Conservation (phyloP, 345 rosid genomes). For the Eucalyptus urophylla region DNA sequence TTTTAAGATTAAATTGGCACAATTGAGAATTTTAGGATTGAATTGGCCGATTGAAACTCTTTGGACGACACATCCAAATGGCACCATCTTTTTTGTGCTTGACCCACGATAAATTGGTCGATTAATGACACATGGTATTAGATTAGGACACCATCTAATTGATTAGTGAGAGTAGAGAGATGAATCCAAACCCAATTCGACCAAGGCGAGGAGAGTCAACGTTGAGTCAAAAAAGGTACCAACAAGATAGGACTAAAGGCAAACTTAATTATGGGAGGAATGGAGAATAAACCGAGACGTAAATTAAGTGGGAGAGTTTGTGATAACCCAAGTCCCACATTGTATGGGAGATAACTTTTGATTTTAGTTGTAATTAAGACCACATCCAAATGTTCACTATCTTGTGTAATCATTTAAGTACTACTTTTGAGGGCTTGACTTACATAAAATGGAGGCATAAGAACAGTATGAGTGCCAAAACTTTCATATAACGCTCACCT, state of each 20-base stretch:
- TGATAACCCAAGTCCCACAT: not conserved
- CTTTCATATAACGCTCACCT: rapidly evolving
- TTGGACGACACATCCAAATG: not conserved
- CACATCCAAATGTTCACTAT: not conserved
- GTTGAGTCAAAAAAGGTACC: not conserved
- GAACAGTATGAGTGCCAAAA: too few species aligned
- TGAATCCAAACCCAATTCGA: not conserved
- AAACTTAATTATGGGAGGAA: not conserved
- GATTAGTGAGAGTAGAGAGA: not conserved
- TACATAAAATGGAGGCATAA: too few species aligned
- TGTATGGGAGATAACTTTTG: not conserved
- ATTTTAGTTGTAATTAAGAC: not conserved
- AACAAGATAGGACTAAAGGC: not conserved
- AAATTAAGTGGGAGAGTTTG: not conserved
- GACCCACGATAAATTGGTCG: not conserved
- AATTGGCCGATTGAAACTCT: not conserved
- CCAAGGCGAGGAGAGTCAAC: not conserved
- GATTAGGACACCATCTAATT: not conserved
- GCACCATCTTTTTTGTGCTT: not conserved
- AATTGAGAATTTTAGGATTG: not conserved
- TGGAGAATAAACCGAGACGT: not conserved
- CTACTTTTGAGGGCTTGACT: not conserved
- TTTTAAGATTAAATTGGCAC: not conserved
- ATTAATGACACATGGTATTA: not conserved
- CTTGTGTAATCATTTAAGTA: not conserved